phyloP scores from a whole-genome alignment of 1,284 basidiomycete genomes.

The Cryptococcus deneoformans region DNA sequence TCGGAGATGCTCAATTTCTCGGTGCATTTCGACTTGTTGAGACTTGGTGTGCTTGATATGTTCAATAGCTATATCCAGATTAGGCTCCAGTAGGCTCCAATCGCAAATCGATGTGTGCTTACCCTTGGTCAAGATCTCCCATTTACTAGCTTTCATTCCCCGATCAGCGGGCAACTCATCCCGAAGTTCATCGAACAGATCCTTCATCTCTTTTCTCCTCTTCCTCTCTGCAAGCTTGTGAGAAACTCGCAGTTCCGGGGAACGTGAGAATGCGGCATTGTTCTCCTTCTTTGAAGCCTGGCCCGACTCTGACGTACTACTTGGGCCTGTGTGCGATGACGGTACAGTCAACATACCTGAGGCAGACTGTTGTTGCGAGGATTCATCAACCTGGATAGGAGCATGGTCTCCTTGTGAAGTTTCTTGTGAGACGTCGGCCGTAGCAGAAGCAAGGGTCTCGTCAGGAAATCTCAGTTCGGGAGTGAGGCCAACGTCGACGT shows the following conservation, averaged over 20 bases:
- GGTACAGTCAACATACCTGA: background rate
- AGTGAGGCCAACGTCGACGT: constrained; percentile 1
- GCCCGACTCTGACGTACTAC: background rate
- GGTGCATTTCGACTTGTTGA: constrained; percentile 66
- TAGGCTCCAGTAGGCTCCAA: background rate
- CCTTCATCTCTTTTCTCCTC: constrained; percentile 95
- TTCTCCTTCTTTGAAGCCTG: constrained; percentile 13
- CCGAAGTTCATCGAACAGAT: constrained; percentile 88
- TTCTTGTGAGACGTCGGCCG: constrained; percentile 5
- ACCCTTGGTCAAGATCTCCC: constrained; percentile 96
- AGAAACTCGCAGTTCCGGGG: constrained; percentile 85
- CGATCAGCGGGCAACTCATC: constrained; percentile 86
- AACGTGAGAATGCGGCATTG: constrained; percentile 85
- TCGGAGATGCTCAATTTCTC: constrained; percentile 72
- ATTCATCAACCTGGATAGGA: constrained; percentile 2
- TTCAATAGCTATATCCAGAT: constrained; percentile 66
- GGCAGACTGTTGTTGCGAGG: constrained; percentile 1
- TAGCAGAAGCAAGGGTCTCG: constrained; percentile 32
- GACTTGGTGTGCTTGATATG: constrained; percentile 68
- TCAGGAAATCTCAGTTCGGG: constrained; percentile 34
- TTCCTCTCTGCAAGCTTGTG: constrained; percentile 95
- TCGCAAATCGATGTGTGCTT: constrained; percentile 24
- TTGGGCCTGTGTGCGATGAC: background rate
- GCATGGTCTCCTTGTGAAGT: background rate
- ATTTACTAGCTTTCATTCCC: constrained; percentile 92